Percentiles rank a stretch among this genome's conserved stretches.
Conservation (phyloP, 2,329 filamentous ascomycete genomes). For the Cladobotryum mycophilum region DNA sequence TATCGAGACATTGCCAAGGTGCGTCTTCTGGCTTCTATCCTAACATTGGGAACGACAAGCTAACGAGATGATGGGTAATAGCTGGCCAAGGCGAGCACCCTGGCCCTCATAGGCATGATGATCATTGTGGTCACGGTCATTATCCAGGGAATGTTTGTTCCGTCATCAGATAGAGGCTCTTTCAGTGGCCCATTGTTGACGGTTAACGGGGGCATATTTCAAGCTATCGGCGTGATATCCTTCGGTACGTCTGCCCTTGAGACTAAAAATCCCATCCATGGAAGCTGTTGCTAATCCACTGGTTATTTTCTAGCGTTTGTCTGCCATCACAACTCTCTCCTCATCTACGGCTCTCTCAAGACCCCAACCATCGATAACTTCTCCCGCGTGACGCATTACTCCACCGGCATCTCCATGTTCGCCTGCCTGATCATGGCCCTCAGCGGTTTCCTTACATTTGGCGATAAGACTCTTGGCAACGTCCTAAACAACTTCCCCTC, state of each 20-base stretch:
- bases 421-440: conserved; percentile 86
- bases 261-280: no score
- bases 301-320: conserved; percentile 46
- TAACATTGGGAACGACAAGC: neutral
- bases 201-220: conserved; percentile 85
- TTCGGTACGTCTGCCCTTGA: conserved; percentile 58
- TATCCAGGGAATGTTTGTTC: conserved; percentile 72
- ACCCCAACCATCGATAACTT: conserved; percentile 96
- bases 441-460: conserved; percentile 86
- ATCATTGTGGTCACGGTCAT: conserved; percentile 85
- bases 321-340: conserved; percentile 87
- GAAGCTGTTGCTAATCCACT: neutral
- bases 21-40: conserved; percentile 19
- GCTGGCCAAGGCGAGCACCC: conserved; percentile 91
- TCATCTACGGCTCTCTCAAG: conserved; percentile 93
- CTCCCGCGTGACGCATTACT: conserved; percentile 86
- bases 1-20: conserved; percentile 98
- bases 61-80: conserved; percentile 33
- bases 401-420: conserved; percentile 81
- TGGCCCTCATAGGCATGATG: conserved; percentile 88
- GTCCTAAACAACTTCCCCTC: conserved; percentile 95
- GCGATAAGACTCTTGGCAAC: conserved; percentile 86
- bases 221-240: conserved; percentile 95
- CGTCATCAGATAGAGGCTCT: conserved; percentile 63
- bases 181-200: conserved; percentile 64